phyloP scores from a whole-genome alignment of 1,284 basidiomycete species.

The Ceratobasidium sp. region DNA sequence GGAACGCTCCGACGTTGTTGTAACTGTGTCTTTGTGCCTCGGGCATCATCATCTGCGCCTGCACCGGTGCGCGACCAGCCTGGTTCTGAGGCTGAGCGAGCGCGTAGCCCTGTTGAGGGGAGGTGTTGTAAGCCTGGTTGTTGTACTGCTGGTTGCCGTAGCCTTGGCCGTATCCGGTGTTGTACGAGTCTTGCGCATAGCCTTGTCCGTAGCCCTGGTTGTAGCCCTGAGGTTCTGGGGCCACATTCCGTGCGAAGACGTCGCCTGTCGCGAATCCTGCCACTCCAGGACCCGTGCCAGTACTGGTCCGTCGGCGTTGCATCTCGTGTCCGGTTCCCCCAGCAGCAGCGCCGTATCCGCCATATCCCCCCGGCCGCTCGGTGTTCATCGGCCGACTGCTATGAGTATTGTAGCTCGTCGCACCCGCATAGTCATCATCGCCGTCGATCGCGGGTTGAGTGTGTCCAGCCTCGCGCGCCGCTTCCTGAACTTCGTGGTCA shows the following conservation, averaged over 20 bases:
- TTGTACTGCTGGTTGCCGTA: conserved; percentile 19
- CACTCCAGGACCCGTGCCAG: conserved; percentile 26
- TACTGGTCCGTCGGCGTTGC: conserved; percentile 30
- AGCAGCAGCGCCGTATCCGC: neutral
- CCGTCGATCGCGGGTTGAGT: conserved; percentile 23
- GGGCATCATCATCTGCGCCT: conserved; percentile 34
- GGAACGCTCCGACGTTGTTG: conserved; percentile 29
- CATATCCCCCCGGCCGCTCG: conserved; percentile 3
- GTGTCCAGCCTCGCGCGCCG: conserved; percentile 36
- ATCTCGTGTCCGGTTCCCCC: conserved; percentile 36
- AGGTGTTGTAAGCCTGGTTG: conserved; percentile 13
- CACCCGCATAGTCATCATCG: conserved; percentile 19
- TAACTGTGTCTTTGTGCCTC: conserved; percentile 23
- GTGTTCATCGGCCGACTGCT: conserved; percentile 26
- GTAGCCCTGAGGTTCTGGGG: conserved; percentile 7
- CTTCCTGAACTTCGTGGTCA: conserved; percentile 39
- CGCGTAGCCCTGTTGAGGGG: neutral
- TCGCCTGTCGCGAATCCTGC: conserved; percentile 25
- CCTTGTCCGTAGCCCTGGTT: conserved; percentile 22
- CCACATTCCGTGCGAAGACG: conserved; percentile 9
- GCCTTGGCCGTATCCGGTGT: conserved; percentile 14
- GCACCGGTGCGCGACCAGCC: neutral
- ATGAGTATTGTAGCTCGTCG: conserved; percentile 27
- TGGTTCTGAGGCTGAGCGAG: conserved; percentile 7
- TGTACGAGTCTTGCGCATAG: conserved; percentile 17